Base-by-base conservation (phyloP, 352 stramenopile species). In the Stephanocyclus meneghinianus region DNA sequence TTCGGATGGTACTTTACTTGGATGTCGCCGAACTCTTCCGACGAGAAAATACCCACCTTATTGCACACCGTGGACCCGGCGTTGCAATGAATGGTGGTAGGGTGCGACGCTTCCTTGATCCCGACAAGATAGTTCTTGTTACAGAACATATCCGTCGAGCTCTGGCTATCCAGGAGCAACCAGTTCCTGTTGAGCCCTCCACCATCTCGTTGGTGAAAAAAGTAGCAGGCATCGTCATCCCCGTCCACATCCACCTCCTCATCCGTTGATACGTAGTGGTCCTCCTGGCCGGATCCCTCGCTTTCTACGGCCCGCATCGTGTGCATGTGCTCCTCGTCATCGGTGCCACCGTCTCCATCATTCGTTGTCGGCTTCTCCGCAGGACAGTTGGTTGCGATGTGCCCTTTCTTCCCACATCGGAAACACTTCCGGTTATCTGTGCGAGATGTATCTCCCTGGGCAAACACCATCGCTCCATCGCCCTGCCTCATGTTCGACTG, bases 1-100 rank as follows among this genome's bases (percentile, higher is more conserved):
- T 66, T 47, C 18, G 15, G 16, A 68, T 83, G 15, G 47, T 65
- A 78, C 51, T 71, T 74, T 5, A 83, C 68, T 29, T 21, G 40
- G 7, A 63, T 42, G 4, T 21, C 26, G 1, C 55, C 55, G 13
- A 63, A 45, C 30, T 44, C 8, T 45, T 40, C 10, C 6, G 10
- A 44, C 21, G 35, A n/a, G 30, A 45, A 63, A 2, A 8, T 16
- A 16, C 16, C 50, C 18, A 59, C 50, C 16, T 59, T 30, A 9
- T 16, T 59, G 18, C 50, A 59, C 2, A 32, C 26, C n/a, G 15
- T 59, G 15, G 13, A 32, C 16, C 55, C 30, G 21, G 55, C 55
- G 40, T 63, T 63, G 40, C 55, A 63, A 16, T 63, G 55, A 11
- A 63, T 63, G 13, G 21, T 63, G 29, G 32, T 63, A 2, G 55